Conservation (phyloP, 2,329 filamentous ascomycete species). For the Mariannaea sp. region DNA sequence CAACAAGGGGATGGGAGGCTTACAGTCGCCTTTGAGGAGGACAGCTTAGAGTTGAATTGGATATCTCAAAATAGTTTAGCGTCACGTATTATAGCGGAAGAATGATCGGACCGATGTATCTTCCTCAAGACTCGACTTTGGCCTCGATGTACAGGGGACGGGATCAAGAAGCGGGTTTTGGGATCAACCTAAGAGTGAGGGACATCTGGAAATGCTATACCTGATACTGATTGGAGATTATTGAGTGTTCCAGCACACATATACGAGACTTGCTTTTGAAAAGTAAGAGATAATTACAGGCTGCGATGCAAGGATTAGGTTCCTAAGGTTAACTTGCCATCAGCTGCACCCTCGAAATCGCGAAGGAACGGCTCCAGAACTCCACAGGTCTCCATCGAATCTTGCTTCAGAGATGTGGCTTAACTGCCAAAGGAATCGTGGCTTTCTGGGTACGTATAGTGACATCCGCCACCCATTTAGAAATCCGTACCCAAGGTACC, state of each 20-base stretch:
- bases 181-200: conserved; percentile 2
- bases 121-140: neutral
- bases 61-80: conserved; percentile 28
- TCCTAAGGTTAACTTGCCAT: too few species aligned
- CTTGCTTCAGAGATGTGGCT: conserved; percentile 4
- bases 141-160: neutral
- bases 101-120: conserved; percentile 19
- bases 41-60: conserved; percentile 37
- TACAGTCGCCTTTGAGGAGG: conserved; percentile 22
- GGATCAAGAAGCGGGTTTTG: neutral
- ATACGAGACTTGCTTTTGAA: too few species aligned
- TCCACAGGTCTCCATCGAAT: conserved; percentile 15
- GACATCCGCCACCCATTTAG: too few species aligned
- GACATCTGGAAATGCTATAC: neutral
- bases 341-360: too few species aligned
- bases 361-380: too few species aligned
- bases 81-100: conserved; percentile 7
- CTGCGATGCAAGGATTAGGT: conserved; percentile 13
- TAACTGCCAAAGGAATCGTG: conserved; percentile 7
- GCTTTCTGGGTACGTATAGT: conserved; percentile 18
- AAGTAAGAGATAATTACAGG: too few species aligned
- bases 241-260: neutral
- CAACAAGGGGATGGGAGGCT: conserved; percentile 34
- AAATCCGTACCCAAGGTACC: too few species aligned
- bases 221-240: neutral